Evolutionary conservation across 768 basidiomycete genomes (phyloP), one percentile per base, ranked within the genome.

Genomic region (Leucosporidium yakuticum): DNA sequence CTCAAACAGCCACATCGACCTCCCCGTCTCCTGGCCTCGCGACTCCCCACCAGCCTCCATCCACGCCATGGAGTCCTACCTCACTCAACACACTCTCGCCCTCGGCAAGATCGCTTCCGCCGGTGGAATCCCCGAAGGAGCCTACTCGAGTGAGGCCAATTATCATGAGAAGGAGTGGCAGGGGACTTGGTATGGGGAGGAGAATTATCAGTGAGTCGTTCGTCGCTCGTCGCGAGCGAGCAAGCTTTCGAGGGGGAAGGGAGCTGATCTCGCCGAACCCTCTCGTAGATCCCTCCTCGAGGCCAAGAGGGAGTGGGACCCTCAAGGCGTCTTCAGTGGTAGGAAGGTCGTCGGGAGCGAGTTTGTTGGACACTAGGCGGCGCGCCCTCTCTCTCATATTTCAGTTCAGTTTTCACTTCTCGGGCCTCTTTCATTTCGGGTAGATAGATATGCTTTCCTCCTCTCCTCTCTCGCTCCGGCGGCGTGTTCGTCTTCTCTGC

Each of bases 251-350:
- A 29, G n/a, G 29, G 9, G 27, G 17, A 12, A 44, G 2, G 39
- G 39, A 15, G 39, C 39, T 44, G 39, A 44, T 15, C 39, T 44
- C 39, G 39, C 39, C 39, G 39, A 44, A 36, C 34, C 12, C 6
- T 36, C 12, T 36, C 34, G 39, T 27, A 32, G 31, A 19, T 29
- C 15, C 4, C 32, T 57, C 4, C 32, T 57, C 25, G 32, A 47
- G 29, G 61, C 48, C 11, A 67, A 67, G 66, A 29, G 19, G 48
- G 50, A 50, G 29, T 67, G 60, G 60, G 66, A 67, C 25, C 66
- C 66, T 0, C 9, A 36, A 25, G 61, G 66, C 0, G 66, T 67
- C 8, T 67, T 67, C 27, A 31, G n/a, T 6, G 66, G 44, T 32
- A n/a, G 66, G 14, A 44, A 29, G 50, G 49, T 55, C 0, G 55